Evolutionary conservation across 192 early-diverging fungal species (phyloP), one percentile per base, ranked within the genome.

Genomic region (Coemansia sp.): DNA sequence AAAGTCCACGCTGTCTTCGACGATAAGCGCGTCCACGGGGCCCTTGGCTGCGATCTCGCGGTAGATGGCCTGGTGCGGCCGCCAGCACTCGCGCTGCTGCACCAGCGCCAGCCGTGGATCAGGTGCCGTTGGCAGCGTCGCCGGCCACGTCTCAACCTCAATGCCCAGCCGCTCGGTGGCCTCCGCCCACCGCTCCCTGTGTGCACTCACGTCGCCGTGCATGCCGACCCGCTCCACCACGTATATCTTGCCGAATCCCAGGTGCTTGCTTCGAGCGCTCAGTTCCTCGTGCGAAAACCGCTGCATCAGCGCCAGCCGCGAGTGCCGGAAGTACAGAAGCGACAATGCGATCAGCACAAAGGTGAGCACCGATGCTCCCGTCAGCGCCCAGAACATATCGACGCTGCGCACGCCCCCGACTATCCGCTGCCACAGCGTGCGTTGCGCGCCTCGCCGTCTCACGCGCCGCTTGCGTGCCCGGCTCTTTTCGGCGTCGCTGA

Each of bases 71-170:
- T 68, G 61, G 42, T 83, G 81, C 23, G 81, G 72, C 19, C 72
- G 72, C 81, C 81, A 83, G 73, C 81, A 83, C 67, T 72, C 76
- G 67, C 73, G 75, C 76, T 83, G 81, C 40, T 74, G 67, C 68
- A 82, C 26, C 65, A 53, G 64, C 0, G 72, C 57, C 62, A 58
- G 48, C 48, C 38, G 59, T 1, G 79, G 74, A 26, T 82, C 75
- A 41, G 74, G 50, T 15, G 79, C 67, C 38, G 47, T 70, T 18
- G 74, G 74, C 41, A 59, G 69, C 16, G 65, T 26, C 6, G 76
- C 71, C 5, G 79, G 75, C 79, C 79, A 82, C 62, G 66, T 67
- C 54, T 74, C 62, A 11, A 76, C 61, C 42, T 68, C 62, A 11
- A 82, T 77, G 18, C 64, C 74, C 9, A 82, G 68, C 26, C 61